Evolutionary conservation across 148 eudicot species (phyloP), one percentile per base, ranked within the genome.

Genomic region (Vaccinium vitisidaea): DNA sequence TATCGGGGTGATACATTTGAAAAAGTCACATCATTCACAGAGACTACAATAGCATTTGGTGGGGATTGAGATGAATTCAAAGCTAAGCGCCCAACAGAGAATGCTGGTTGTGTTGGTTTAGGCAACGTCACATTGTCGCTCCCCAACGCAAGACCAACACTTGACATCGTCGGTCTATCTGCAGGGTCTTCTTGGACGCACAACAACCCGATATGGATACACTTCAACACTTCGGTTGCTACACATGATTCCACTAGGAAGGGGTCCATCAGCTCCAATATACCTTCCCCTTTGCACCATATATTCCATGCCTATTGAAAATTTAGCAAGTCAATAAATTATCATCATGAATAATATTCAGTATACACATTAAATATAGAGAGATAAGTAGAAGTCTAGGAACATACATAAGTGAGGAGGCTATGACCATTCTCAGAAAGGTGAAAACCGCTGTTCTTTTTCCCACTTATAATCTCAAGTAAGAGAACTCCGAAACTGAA

Each of bases 131-230:
- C 69, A 0, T 84, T 81, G 54, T 84, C 61, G 46, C 88, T 88
- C 12, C 83, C 86, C 49, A 90, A 61, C 32, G 83, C 85, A 6
- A 83, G 73, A 0, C 85, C 87, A 19, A 85, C 21, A 6, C 88
- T 85, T n/a, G 87, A 87, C 92, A 90, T 90, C 2, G 89, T 83
- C 0, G 89, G 92, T 23, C 92, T 85, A 50, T 81, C 30, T 27
- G 30, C 30, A 27, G 30, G 30, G 30, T 27, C 30, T 27, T 27
- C 30, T 27, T 27, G 30, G 30, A 27, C 30, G 30, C 30, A 27
- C 30, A 27, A 27, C 30, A 27, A 27, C 30, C 30, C 30, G 30
- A 27, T 27, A 27, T 27, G 30, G 30, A 27, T 27, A 27, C 30
- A 27, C 30, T 27, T 27, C 30, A 27, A 27, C 30, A 27, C 30